These are phyloP conservation scores for Pichia thaimueangensis DNA, from an alignment of 805 yeast species.

Conservation along the genomic window DNA sequence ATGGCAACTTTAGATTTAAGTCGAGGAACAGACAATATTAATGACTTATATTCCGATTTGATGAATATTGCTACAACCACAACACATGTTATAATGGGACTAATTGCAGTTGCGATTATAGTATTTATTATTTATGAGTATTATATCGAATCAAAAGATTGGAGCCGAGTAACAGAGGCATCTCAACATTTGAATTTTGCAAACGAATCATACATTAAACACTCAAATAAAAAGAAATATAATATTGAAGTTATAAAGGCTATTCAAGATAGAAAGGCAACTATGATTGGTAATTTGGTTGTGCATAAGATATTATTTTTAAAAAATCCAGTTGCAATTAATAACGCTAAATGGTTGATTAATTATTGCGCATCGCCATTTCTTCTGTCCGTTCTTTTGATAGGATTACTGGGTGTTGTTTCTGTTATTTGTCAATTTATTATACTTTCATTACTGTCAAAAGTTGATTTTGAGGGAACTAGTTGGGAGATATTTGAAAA, in stretches of 20 bases:
- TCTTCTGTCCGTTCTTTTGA: conserved; percentile 41
- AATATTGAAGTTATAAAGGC: conserved; percentile 24
- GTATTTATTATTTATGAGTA: conserved; percentile 35
- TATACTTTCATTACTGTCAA: conserved; percentile 28
- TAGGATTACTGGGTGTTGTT: conserved; percentile 53
- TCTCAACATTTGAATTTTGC: conserved; percentile 19
- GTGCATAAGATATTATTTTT: conserved; percentile 13
- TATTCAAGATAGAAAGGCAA: conserved; percentile 21
- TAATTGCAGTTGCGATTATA: conserved; percentile 37
- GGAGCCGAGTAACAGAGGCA: conserved; percentile 40
- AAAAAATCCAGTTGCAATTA: conserved; percentile 11
- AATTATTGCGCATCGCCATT: conserved; percentile 48
- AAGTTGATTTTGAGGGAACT: conserved; percentile 3
- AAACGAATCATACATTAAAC: conserved; percentile 15
- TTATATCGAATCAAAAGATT: conserved; percentile 39
- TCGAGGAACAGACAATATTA: conserved; percentile 34
- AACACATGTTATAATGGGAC: conserved; percentile 33
- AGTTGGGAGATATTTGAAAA: conserved; percentile 10
- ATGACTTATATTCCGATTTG: conserved; percentile 31
- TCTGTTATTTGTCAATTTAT: conserved; percentile 49
- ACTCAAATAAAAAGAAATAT: conserved; percentile 10
- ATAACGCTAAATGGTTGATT: conserved; percentile 36
- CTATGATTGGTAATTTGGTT: conserved; percentile 16
- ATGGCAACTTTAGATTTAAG: conserved; percentile 33
- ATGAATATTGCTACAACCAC: conserved; percentile 29